These are phyloP conservation scores for Mycotypha africana DNA, from an alignment of 371 early-diverging fungal genomes.

Conservation along the genomic window DNA sequence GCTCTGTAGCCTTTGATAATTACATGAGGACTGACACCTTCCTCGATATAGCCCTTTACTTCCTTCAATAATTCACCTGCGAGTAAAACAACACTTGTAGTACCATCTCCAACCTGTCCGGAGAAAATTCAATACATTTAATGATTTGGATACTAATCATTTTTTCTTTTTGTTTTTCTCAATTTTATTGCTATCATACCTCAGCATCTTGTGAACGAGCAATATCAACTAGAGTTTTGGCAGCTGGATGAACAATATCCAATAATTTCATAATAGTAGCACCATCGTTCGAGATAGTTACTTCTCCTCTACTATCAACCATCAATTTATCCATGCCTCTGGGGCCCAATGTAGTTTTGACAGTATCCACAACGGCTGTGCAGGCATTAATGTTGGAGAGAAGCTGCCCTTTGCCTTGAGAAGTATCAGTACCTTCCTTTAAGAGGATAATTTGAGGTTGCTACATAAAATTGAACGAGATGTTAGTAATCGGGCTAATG, in stretches of 20 bases:
- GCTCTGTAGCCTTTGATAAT: slow-evolving; percentile 94
- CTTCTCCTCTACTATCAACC: slow-evolving; percentile 87
- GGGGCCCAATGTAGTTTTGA: slow-evolving; percentile 98
- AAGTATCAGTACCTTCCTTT: slow-evolving; percentile 98
- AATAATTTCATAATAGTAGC: slow-evolving; percentile 99
- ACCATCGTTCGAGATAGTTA: slow-evolving; percentile 99
- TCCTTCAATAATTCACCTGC: slow-evolving; percentile 97
- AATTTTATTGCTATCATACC: slow-evolving; percentile 39
- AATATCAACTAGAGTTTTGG: slow-evolving; percentile 96
- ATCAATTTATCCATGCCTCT: slow-evolving; percentile 99
- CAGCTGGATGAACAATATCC: slow-evolving; percentile 99
- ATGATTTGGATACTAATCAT: background rate
- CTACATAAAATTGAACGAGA: slow-evolving; percentile 29
- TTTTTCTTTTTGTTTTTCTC: background rate
- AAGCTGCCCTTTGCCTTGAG: slow-evolving; percentile 98
- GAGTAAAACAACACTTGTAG: slow-evolving; percentile 98
- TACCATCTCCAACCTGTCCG: slow-evolving; percentile 95
- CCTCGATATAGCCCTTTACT: slow-evolving; percentile 93
- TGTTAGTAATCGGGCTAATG: background rate
- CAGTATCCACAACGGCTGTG: slow-evolving; percentile 91
- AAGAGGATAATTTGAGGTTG: slow-evolving; percentile 98
- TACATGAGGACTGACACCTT: slow-evolving; percentile 91
- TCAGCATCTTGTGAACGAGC: slow-evolving; percentile 99
- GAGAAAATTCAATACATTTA: background rate
- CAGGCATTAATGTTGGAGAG: slow-evolving; percentile 98